phyloP scores from a whole-genome alignment of 345 rosid genomes.

The Balakata baccata region DNA sequence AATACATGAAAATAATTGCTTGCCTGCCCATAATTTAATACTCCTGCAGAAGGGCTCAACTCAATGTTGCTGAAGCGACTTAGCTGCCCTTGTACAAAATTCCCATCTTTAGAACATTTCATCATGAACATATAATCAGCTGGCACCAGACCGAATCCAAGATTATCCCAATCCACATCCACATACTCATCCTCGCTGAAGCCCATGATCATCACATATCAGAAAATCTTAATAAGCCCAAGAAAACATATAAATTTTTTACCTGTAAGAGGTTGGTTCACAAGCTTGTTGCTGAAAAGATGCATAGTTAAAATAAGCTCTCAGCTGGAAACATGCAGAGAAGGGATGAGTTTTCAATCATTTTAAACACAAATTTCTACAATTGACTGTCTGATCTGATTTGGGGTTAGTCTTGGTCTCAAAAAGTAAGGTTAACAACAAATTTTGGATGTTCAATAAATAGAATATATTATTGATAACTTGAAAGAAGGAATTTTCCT shows the following conservation, averaged over 20 bases:
- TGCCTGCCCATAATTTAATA: slow-evolving; percentile 92
- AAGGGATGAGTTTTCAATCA: no score
- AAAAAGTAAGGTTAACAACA: no score
- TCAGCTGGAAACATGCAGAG: slow-evolving; percentile 25
- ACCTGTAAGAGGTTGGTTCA: slow-evolving; percentile 18
- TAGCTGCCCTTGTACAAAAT: slow-evolving; percentile 49
- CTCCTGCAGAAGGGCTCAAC: slow-evolving; percentile 76
- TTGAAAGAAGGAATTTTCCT: no score
- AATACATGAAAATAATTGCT: neutral
- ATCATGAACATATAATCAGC: slow-evolving; percentile 73
- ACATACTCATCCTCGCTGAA: slow-evolving; percentile 54
- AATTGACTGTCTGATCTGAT: no score
- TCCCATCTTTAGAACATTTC: slow-evolving; percentile 48
- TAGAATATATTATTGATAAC: no score
- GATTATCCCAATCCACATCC: slow-evolving; percentile 78
- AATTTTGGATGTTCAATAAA: no score
- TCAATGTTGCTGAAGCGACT: slow-evolving; percentile 53
- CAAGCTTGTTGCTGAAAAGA: slow-evolving; percentile 26
- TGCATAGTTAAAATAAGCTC: slow-evolving; percentile 24
- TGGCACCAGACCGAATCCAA: slow-evolving; percentile 62
- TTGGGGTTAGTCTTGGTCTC: no score
- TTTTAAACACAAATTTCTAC: no score
- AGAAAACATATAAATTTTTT: neutral
- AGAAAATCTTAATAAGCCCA: neutral
- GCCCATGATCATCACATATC: neutral